phyloP scores from a whole-genome alignment of 1,139 yeast genomes.

The Pichia sp. region DNA sequence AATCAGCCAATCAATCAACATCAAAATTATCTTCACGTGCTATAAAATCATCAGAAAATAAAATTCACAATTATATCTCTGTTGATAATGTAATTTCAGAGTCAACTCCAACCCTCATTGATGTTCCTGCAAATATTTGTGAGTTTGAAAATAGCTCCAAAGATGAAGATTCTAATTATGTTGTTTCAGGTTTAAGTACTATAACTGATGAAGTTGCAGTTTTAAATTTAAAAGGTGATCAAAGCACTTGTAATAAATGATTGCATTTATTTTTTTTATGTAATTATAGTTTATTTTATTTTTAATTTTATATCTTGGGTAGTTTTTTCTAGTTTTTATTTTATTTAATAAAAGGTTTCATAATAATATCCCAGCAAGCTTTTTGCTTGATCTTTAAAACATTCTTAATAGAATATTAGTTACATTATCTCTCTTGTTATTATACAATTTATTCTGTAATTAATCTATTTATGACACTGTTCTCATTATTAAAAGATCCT shows the following conservation, averaged over 20 bases:
- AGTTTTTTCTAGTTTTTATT: neutral
- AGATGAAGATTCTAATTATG: neutral
- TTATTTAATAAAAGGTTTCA: neutral
- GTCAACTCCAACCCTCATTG: constrained; percentile 11
- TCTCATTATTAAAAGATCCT: constrained; percentile 1
- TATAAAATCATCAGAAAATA: neutral
- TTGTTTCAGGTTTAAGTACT: neutral
- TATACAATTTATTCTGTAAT: neutral
- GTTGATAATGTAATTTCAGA: neutral
- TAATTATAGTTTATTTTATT: neutral
- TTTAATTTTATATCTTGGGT: neutral
- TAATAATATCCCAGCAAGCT: too few relatives aligned
- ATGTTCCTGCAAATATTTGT: constrained; percentile 15
- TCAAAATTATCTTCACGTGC: neutral
- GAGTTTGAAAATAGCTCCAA: constrained; percentile 1
- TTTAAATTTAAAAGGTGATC: neutral
- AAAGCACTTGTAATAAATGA: neutral
- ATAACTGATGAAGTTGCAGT: neutral
- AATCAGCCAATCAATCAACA: neutral
- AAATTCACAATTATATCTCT: neutral
- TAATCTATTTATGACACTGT: constrained; percentile 9
- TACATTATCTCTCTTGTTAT: too few relatives aligned
- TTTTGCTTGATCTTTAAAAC: too few relatives aligned
- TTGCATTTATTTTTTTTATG: neutral
- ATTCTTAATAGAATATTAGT: too few relatives aligned